Base-by-base conservation (phyloP, 179 eudicot species). In the Sideroxylon spinosum region DNA sequence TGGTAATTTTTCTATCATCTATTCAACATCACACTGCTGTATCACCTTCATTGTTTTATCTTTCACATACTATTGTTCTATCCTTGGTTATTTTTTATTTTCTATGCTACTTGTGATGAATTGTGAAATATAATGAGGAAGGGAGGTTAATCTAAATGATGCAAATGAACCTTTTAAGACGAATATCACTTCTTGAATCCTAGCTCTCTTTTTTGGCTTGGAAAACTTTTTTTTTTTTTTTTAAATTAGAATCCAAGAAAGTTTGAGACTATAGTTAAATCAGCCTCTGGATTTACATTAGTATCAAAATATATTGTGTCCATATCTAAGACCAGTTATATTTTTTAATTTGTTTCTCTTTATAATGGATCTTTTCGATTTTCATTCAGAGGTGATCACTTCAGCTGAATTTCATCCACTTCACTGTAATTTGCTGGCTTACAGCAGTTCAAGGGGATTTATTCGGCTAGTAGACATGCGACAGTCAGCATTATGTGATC, bases 401-500 rank as follows among this genome's bases (percentile, higher is more conserved):
- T 82, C 91, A 72, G 89, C 89, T 55, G 91, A 86, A 75, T 88
- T 88, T 79, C 91, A 88, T 82, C 89, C 88, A 70, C 74, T 69
- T 78, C 86, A 88, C 63, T 88, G 91, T 81, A 86, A 88, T 78
- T 76, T 84, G 74, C 85, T 88, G 49, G 89, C 89, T 73, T 86
- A 86, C 84, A 85, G 91, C 81, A 88, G 89, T 81, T 84, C 89
- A 75, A 86, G 89, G 76, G 91, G 91, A 75, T 88, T 83, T 74
- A 83, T 86, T 68, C 86, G 89, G 75, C 84, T 88, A 11, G 88
- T 82, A 68, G 91, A 88, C 83, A 81, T 88, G 89, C 82, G 91
- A 37, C 85, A 85, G 62, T 88, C 91, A 25, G 91, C 91, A 62
- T 75, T 88, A 60, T 88, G 91, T 83, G 91, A 88, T 82, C 85